These are phyloP conservation scores for Claviceps arundinis DNA, from an alignment of 2,329 filamentous ascomycete genomes.

Conservation along the genomic window DNA sequence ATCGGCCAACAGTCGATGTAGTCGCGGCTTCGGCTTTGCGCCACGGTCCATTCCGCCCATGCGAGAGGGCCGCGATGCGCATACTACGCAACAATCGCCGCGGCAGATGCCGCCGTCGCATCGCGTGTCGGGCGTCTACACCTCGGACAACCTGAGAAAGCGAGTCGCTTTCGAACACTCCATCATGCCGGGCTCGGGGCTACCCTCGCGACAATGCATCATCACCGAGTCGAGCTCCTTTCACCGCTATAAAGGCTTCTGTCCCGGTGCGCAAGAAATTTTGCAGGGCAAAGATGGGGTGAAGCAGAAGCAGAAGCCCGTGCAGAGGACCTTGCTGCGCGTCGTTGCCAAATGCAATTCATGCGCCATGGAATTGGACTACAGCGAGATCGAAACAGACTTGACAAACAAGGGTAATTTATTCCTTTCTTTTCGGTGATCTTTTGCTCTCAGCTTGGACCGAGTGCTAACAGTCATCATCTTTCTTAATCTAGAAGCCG, in stretches of 20 bases:
- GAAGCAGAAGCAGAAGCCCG: conserved; percentile 36
- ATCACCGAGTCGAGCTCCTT: conserved; percentile 36
- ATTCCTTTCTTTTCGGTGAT: background rate
- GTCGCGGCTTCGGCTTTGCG: background rate
- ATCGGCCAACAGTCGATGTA: conserved; percentile 6
- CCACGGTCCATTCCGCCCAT: conserved; percentile 6
- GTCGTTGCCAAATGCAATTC: conserved; percentile 35
- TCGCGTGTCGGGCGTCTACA: background rate
- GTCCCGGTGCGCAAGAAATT: conserved; percentile 38
- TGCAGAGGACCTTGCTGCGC: conserved; percentile 15
- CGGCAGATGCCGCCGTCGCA: background rate
- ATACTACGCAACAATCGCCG: background rate
- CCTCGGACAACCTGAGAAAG: background rate
- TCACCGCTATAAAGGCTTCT: conserved; percentile 39
- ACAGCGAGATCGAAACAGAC: conserved; percentile 37
- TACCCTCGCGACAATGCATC: conserved; percentile 19
- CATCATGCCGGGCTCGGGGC: background rate
- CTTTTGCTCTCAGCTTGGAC: background rate
- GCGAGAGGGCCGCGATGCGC: conserved; percentile 4
- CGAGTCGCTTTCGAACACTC: background rate
- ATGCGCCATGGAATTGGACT: conserved; percentile 42
- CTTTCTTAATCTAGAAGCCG: conserved; percentile 12
- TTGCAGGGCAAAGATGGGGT: conserved; percentile 34
- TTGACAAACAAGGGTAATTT: conserved; percentile 30
- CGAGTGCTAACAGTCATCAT: background rate